Evolutionary conservation across 306 rosid species (phyloP), one percentile per base, ranked within the genome.

Genomic region (Pachyrhizus erosus): DNA sequence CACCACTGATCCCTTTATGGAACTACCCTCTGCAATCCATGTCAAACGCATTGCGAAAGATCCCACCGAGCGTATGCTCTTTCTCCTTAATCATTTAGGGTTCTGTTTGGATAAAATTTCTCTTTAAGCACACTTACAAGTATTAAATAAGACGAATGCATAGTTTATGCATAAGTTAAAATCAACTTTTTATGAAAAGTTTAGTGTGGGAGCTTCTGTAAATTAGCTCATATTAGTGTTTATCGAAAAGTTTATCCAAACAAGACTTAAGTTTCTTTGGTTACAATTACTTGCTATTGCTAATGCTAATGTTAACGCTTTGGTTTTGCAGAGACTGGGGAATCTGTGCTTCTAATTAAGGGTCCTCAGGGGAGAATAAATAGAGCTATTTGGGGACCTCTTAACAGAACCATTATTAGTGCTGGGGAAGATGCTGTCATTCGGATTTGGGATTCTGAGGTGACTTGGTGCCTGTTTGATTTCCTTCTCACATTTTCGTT

Each of bases 381-480:
- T 54, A 91, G 99, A 82, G 99, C 99, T 78, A 82, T 93, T 61
- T 96, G 99, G 99, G 99, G 99, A 17, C 97, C 98, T 1, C 86
- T 96, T 21, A 93, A 93, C 82, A 78, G 40, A 43, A 93, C 97
- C 48, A 92, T 96, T 64, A 87, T 96, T 37, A 96, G 98, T 85
- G 98, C 86, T 0, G 99, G 99, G 60, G 99, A 96, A 92, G 99
- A 96, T 76, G 83, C 96, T 2, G 67, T 91, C 1, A 11, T 96
- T 86, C 96, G 99, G 11, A 86, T 93, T 34, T 96, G 99, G 99
- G 99, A 96, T 84, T 75, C 98, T 68, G 99, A 96, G 98, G 87
- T 80, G 11, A 40, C 20, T 73, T 29, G 4, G 4, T 4, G 37
- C 37, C 3, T 33, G 37, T 33, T 33, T 33, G 37, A 33, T 33